A percentile compares a stretch with the other conserved stretches of the same genome.
These are phyloP conservation scores for Podospora conica DNA, from an alignment of 495 filamentous ascomycete genomes.

Conservation along the genomic window DNA sequence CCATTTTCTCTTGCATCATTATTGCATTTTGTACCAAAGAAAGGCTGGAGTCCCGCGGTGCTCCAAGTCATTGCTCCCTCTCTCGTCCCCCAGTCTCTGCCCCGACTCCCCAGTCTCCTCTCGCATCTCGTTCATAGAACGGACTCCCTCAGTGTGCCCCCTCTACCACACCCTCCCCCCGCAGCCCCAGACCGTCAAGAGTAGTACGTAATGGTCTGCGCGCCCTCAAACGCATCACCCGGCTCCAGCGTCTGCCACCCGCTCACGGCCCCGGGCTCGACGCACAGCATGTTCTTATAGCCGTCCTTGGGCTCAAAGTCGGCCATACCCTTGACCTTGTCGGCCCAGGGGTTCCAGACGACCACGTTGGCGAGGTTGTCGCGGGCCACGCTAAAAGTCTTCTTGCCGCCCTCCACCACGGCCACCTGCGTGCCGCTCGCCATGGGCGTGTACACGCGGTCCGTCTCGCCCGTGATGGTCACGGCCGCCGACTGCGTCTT, in stretches of 20 bases:
- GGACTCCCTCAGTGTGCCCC: not conserved
- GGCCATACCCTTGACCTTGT: slow-evolving; percentile 70
- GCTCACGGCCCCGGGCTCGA: slow-evolving; percentile 81
- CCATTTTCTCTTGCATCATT: not conserved
- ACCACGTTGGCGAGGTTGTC: slow-evolving; percentile 81
- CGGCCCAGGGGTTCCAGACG: slow-evolving; percentile 96
- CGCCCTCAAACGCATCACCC: slow-evolving; percentile 85
- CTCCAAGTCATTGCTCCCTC: not conserved
- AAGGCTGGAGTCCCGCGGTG: not conserved
- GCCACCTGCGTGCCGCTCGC: slow-evolving; percentile 50
- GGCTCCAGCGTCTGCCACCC: slow-evolving; percentile 78
- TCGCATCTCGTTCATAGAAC: not conserved
- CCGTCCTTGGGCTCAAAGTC: slow-evolving; percentile 89
- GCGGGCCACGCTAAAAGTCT: slow-evolving; percentile 64
- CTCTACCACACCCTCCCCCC: not conserved
- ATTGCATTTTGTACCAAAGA: not conserved
- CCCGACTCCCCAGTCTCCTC: not conserved
- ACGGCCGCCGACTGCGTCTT: slow-evolving; percentile 53
- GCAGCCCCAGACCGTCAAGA: slow-evolving; percentile 6
- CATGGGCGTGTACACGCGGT: slow-evolving; percentile 58
- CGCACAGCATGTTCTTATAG: slow-evolving; percentile 86
- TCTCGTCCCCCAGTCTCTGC: not conserved
- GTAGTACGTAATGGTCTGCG: slow-evolving; percentile 57
- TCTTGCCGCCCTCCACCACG: slow-evolving; percentile 54
- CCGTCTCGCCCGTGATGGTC: slow-evolving; percentile 64